phyloP scores from a whole-genome alignment of 2,329 filamentous ascomycete species.

The Colletotrichum sidae region DNA sequence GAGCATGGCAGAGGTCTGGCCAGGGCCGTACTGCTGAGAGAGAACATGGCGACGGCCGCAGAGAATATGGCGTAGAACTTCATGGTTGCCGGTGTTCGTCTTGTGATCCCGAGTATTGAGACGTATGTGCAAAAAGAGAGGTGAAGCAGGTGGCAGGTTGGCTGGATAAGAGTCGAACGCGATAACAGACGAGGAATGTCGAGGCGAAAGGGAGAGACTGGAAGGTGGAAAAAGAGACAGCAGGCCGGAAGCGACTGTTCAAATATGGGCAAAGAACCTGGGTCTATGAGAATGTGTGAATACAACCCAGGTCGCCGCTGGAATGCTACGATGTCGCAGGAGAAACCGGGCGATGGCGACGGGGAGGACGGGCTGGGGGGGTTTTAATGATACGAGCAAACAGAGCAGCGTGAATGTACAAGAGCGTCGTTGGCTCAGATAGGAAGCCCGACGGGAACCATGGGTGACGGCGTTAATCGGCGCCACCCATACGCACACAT shows the following conservation, averaged over 20 bases:
- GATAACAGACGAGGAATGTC: conserved; percentile 1
- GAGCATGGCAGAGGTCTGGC: conserved; percentile 53
- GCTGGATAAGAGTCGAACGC: background rate
- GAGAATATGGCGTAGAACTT: conserved; percentile 41
- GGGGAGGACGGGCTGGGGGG: conserved; percentile 22
- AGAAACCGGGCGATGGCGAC: background rate
- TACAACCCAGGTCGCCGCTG: conserved; percentile 9
- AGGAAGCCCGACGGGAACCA: conserved; percentile 24
- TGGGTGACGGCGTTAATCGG: conserved; percentile 27
- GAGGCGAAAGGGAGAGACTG: too few relatives aligned
- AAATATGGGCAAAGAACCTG: background rate
- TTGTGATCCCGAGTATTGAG: too few relatives aligned
- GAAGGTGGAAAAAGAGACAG: conserved; percentile 5
- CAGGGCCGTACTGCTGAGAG: conserved; percentile 42
- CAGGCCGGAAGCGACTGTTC: conserved; percentile 14
- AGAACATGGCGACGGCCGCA: conserved; percentile 40
- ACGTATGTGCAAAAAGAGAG: background rate
- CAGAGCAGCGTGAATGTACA: conserved; percentile 14
- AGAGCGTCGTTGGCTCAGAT: conserved; percentile 4
- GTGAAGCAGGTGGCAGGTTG: background rate
- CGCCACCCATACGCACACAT: conserved; percentile 7
- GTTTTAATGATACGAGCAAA: conserved; percentile 26
- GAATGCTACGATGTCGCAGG: conserved; percentile 16
- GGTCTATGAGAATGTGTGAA: conserved; percentile 1
- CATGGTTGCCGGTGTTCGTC: conserved; percentile 39